Evolutionary conservation across 2,329 filamentous ascomycete genomes (phyloP).

Genomic region (Orbilia blumenaviensis): DNA sequence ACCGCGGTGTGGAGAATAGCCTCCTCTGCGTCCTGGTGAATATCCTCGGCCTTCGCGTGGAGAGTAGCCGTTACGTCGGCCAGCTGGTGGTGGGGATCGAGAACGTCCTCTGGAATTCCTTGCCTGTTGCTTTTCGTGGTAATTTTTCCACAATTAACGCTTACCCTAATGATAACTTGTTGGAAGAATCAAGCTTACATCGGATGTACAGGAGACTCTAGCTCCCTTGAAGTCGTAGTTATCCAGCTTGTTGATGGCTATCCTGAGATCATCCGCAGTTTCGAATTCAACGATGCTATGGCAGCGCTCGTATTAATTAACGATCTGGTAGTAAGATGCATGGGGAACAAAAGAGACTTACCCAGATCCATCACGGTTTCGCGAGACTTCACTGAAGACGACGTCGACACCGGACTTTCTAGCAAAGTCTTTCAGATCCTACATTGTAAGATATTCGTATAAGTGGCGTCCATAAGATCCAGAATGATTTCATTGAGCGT

Average conservation of each 20-base stretch:
- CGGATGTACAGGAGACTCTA: conserved; percentile 83
- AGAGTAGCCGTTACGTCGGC: conserved; percentile 39
- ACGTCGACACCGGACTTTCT: conserved; percentile 96
- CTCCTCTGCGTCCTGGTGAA: conserved; percentile 44
- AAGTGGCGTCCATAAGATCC: conserved; percentile 58
- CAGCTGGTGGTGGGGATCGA: conserved; percentile 41
- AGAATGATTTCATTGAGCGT: conserved; percentile 57
- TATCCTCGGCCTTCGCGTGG: conserved; percentile 45
- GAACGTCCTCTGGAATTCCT: conserved; percentile 51
- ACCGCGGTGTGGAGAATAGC: conserved; percentile 36
- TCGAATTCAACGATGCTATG: conserved; percentile 97
- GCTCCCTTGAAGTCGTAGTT: conserved; percentile 90
- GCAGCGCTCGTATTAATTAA: neutral
- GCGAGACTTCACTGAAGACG: conserved; percentile 95
- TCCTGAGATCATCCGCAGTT: conserved; percentile 85
- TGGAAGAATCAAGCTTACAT: conserved; percentile 70
- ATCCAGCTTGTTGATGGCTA: conserved; percentile 94
- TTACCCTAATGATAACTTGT: conserved; percentile 17
- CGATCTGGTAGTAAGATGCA: conserved; percentile 50
- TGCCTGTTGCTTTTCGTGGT: conserved; percentile 11
- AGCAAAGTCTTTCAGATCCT: conserved; percentile 99
- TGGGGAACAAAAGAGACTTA: conserved; percentile 64
- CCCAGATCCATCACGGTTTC: conserved; percentile 92
- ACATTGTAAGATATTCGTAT: conserved; percentile 64
- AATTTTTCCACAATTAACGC: conserved; percentile 14